Evolutionary conservation across 2,329 filamentous ascomycete species (phyloP).

Genomic region (Cordyceps farinosa): DNA sequence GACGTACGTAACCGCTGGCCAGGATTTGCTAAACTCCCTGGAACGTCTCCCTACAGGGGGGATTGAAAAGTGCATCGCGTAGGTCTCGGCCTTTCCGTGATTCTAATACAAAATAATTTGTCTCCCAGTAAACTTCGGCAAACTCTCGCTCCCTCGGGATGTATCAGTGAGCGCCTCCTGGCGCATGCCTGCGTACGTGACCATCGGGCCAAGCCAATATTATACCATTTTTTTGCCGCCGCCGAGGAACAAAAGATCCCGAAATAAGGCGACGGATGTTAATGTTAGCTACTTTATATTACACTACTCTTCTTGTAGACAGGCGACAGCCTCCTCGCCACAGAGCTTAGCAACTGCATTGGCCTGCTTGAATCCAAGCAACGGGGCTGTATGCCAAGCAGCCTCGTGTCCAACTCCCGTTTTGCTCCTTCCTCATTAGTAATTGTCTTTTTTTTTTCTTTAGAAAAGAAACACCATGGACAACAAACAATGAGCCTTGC

Average conservation of each 20-base stretch:
- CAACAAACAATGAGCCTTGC: neutral
- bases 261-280: neutral
- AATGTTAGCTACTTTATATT: neutral
- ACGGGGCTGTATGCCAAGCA: neutral
- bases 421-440: neutral
- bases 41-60: no score
- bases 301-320: no score
- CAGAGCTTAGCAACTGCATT: neutral
- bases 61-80: neutral
- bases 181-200: neutral
- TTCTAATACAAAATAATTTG: neutral
- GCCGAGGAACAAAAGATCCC: neutral
- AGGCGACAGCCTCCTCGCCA: no score
- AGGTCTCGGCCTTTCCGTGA: no score
- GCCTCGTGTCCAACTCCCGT: conserved; percentile 1
- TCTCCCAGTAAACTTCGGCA: no score
- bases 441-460: neutral
- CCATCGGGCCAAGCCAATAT: neutral
- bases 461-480: neutral
- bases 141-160: neutral
- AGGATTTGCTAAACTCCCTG: no score
- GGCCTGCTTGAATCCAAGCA: neutral
- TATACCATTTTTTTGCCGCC: neutral
- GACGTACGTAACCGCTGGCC: no score
- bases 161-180: neutral